These are phyloP conservation scores for Exserohilum rostratum DNA, from an alignment of 2,329 filamentous ascomycete genomes.

Conservation along the genomic window DNA sequence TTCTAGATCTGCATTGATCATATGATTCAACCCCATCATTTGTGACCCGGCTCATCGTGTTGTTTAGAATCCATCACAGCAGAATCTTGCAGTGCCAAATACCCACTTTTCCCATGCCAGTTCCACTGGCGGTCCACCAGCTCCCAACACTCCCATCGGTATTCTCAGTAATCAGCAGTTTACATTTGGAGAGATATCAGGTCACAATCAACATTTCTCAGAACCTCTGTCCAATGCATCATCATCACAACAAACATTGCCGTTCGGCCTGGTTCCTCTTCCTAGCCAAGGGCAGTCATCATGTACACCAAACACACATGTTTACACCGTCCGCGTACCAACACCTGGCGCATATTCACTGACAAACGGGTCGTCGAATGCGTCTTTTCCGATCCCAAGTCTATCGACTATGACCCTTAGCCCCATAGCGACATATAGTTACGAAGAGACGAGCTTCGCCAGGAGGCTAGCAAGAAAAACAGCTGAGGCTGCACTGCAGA, in stretches of 20 bases:
- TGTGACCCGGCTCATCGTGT: background rate
- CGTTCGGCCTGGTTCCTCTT: conserved; percentile 41
- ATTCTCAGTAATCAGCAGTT: conserved; percentile 23
- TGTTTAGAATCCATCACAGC: conserved; percentile 1
- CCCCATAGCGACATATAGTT: conserved; percentile 62
- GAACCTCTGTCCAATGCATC: conserved; percentile 1
- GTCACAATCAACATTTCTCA: conserved; percentile 24
- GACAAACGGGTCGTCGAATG: conserved; percentile 29
- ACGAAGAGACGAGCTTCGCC: conserved; percentile 71
- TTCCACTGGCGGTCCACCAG: conserved; percentile 8
- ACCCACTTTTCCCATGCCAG: conserved; percentile 21
- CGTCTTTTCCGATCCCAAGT: conserved; percentile 22
- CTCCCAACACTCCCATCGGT: conserved; percentile 5
- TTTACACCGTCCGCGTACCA: conserved; percentile 31
- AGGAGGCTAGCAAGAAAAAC: conserved; percentile 71
- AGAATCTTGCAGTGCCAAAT: conserved; percentile 12
- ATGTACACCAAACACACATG: conserved; percentile 24
- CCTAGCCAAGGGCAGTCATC: conserved; percentile 26
- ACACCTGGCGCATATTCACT: conserved; percentile 35
- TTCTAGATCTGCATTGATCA: background rate
- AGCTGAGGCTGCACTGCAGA: conserved; percentile 65
- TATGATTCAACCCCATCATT: background rate
- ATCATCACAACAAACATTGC: conserved; percentile 21
- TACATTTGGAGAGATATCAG: conserved; percentile 25
- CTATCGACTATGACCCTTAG: conserved; percentile 37